phyloP scores from a whole-genome alignment of 306 rosid species.

The Vigna hirtella region DNA sequence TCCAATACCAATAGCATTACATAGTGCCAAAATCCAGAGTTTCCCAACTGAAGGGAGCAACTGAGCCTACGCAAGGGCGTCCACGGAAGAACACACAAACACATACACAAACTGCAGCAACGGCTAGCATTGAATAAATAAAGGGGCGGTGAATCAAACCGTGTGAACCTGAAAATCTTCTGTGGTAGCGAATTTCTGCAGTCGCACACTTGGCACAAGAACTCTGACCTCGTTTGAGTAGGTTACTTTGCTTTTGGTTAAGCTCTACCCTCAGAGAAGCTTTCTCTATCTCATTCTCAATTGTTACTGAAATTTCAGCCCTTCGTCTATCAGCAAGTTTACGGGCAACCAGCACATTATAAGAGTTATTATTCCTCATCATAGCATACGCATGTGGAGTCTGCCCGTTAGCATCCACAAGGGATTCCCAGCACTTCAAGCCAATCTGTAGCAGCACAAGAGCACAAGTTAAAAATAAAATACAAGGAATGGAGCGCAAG shows the following conservation, averaged over 20 bases:
- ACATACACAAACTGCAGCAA: conserved; percentile 93
- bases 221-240: conserved; percentile 47
- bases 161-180: conserved; percentile 66
- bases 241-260: conserved; percentile 39
- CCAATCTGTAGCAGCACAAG: conserved; percentile 63
- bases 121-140: conserved; percentile 82
- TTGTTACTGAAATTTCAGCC: conserved; percentile 66
- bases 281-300: conserved; percentile 59
- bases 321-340: conserved; percentile 68
- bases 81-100: conserved; percentile 90
- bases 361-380: conserved; percentile 76
- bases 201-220: conserved; percentile 74
- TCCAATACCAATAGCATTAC: conserved; percentile 46
- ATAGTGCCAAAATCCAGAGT: conserved; percentile 71
- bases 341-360: conserved; percentile 68
- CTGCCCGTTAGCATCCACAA: conserved; percentile 75
- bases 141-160: conserved; percentile 75
- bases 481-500: background rate
- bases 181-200: conserved; percentile 54
- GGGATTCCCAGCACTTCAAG: conserved; percentile 80
- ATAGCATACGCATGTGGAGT: conserved; percentile 77
- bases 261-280: conserved; percentile 47
- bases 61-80: conserved; percentile 71
- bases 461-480: conserved; percentile 5
- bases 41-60: conserved; percentile 88